Evolutionary conservation across 768 basidiomycete genomes (phyloP), one percentile per base, ranked within the genome.

Genomic region (Rhizopogon vesiculosus): DNA sequence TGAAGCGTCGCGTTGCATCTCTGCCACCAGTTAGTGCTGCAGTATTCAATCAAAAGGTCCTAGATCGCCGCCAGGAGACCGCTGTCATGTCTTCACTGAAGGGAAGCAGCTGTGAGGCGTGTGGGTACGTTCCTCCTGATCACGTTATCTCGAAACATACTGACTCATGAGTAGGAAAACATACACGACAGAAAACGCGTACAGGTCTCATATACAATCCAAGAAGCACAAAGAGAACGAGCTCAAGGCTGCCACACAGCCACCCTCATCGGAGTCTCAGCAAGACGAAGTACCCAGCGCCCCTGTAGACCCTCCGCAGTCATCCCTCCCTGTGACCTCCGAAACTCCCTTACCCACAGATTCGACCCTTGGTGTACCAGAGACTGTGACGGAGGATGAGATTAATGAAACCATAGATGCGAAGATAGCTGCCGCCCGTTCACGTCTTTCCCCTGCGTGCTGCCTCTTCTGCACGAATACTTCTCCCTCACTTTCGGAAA

Each of bases 1-100:
- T 98, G 86, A 96, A 96, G 77, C 89, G 95, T 60, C 85, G 93
- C 29, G 90, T 98, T 16, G 95, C 96, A 2, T 84, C 81, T 5
- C 80, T 99, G 2, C 89, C 92, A 8, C 94, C 96, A 2, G 84
- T 99, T 64, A 86, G 84, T 56, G 81, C 79, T 0, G 72, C 78
- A 7, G 62, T 86, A 1, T 99, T 98, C 74, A 87, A 94, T 62
- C 83, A 92, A 64, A 98, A 98, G 65, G 88, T 97, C 12, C 67
- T 88, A 29, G 90, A 96, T 59, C 75, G 91, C 61, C 76, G 83
- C 15, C 78, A 83, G 43, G 88, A 94, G 71, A 91, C 89, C 2
- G 85, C 89, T 0, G 74, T 89, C 50, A 78, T 77, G 66, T 76
- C 83, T 2, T 81, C 88, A 22, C 66, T 78, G 1, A 82, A 83